Evolutionary conservation across 2,329 filamentous ascomycete species (phyloP).

Genomic region (Hypoxylon sp.): DNA sequence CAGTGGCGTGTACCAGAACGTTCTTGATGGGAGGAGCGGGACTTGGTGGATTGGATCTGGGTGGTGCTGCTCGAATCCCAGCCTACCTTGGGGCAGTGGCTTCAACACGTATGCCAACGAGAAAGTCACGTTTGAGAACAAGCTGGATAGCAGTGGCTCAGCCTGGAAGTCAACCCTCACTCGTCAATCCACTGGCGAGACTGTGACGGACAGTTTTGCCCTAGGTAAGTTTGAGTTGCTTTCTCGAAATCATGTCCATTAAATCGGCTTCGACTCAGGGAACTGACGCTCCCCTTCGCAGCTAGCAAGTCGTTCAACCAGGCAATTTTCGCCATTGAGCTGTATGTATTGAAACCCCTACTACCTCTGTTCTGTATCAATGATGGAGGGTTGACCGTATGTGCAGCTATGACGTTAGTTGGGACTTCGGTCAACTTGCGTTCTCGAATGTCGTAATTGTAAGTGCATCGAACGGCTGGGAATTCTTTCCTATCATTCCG

Average conservation of each 20-base stretch:
- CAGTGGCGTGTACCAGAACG: conserved; percentile 61
- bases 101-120: conserved; percentile 57
- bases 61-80: conserved; percentile 60
- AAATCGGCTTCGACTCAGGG: background rate
- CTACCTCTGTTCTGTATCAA: background rate
- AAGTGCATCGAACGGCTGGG: conserved; percentile 33
- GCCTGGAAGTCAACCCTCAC: conserved; percentile 57
- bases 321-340: conserved; percentile 60
- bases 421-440: conserved; percentile 59
- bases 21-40: conserved; percentile 59
- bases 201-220: conserved; percentile 55
- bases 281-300: conserved; percentile 28
- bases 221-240: conserved; percentile 46
- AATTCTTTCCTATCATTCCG: background rate
- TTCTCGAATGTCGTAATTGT: conserved; percentile 66
- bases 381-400: background rate
- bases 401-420: conserved; percentile 54
- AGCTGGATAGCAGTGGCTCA: conserved; percentile 45
- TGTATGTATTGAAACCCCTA: conserved; percentile 48
- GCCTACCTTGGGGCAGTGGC: conserved; percentile 57
- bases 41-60: conserved; percentile 61
- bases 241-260: background rate
- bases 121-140: conserved; percentile 55
- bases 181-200: conserved; percentile 51
- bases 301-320: conserved; percentile 59